A percentile compares a stretch with the other conserved stretches of the same genome.
Evolutionary conservation across 441 rosid genomes (phyloP).

Genomic region (Gossypium schwendimanii): DNA sequence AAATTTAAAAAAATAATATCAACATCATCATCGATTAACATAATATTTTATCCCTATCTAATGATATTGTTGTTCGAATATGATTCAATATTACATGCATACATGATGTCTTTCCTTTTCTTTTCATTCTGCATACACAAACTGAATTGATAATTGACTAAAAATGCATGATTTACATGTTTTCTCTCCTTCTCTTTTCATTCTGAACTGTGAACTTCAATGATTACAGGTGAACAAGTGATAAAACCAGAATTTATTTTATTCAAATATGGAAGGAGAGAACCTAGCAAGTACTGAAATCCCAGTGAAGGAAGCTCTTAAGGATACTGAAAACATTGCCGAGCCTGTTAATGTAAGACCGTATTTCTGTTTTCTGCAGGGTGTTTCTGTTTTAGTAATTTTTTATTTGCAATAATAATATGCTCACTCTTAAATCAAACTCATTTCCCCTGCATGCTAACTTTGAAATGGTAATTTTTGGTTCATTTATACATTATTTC

Average conservation of each 20-base stretch:
- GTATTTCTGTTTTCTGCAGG: background rate
- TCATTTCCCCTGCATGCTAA: background rate
- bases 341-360: slow-evolving; percentile 47
- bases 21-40: too few relatives aligned
- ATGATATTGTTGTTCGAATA: too few relatives aligned
- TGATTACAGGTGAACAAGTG: slow-evolving; percentile 15
- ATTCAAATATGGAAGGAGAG: slow-evolving; percentile 53
- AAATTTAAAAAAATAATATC: too few relatives aligned
- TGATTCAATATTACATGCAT: too few relatives aligned
- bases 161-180: background rate
- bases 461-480: background rate
- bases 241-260: background rate
- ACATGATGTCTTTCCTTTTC: too few relatives aligned
- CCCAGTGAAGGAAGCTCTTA: slow-evolving; percentile 40
- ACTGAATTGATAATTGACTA: too few relatives aligned
- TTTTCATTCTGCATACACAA: too few relatives aligned
- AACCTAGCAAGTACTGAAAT: slow-evolving; percentile 43
- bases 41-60: too few relatives aligned
- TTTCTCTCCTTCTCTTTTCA: background rate
- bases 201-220: background rate
- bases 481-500: background rate
- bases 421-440: background rate
- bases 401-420: background rate
- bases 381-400: background rate
- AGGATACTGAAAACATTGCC: slow-evolving; percentile 30